Percentiles rank a stretch among this genome's conserved stretches.
These are phyloP conservation scores for Asterophora lycoperdoides DNA, from an alignment of 768 basidiomycete species.

Conservation along the genomic window DNA sequence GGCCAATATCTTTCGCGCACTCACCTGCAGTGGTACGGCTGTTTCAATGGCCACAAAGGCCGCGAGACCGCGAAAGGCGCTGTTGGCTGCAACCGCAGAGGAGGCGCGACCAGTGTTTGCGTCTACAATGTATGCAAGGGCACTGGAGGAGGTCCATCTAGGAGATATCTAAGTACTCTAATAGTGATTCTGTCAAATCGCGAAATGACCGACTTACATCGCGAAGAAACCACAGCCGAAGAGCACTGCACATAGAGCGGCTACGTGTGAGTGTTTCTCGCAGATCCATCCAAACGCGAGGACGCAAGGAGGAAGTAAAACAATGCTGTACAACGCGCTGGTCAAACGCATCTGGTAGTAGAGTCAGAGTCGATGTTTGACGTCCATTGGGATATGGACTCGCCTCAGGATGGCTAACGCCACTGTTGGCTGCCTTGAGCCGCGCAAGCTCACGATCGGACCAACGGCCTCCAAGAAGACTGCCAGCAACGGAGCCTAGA, in stretches of 20 bases:
- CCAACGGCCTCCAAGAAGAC: conserved; percentile 41
- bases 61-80: conserved; percentile 65
- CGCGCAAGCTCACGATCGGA: conserved; percentile 38
- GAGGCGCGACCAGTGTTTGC: conserved; percentile 79
- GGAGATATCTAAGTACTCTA: background rate
- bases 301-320: conserved; percentile 56
- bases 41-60: conserved; percentile 71
- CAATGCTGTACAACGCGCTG: conserved; percentile 55
- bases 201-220: conserved; percentile 44
- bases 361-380: background rate
- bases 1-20: conserved; percentile 17
- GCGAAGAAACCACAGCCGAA: conserved; percentile 74
- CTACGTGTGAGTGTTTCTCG: conserved; percentile 56
- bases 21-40: conserved; percentile 67
- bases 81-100: conserved; percentile 72
- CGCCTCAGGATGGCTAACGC: conserved; percentile 62
- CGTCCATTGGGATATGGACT: conserved; percentile 7
- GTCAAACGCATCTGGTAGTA: conserved; percentile 61
- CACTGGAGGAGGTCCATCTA: conserved; percentile 58
- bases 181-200: background rate
- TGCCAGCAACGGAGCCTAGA: conserved; percentile 37
- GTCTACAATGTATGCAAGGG: conserved; percentile 83
- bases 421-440: conserved; percentile 36
- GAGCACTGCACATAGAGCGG: conserved; percentile 65
- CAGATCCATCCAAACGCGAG: conserved; percentile 76